A percentile compares a stretch with the other conserved stretches of the same genome.
Evolutionary conservation across 1,284 basidiomycete genomes (phyloP).

Genomic region (Ganoderma meredithae): DNA sequence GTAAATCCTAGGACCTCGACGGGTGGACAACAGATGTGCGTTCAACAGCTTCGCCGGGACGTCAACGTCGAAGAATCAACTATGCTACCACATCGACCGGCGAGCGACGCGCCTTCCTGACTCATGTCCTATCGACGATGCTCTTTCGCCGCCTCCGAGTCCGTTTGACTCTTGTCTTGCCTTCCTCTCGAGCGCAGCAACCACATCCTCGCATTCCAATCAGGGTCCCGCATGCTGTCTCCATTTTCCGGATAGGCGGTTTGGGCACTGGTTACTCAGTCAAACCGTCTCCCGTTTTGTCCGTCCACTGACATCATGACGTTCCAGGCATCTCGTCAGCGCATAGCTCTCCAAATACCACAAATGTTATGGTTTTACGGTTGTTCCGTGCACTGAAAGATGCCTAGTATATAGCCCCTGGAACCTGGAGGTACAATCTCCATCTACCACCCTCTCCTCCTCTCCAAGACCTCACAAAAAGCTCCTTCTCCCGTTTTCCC

Average conservation of each 20-base stretch:
- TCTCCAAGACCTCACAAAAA: neutral
- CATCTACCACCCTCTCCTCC: neutral
- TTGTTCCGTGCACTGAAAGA: conserved; percentile 12
- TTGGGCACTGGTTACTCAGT: conserved; percentile 21
- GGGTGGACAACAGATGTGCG: conserved; percentile 14
- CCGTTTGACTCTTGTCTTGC: conserved; percentile 23
- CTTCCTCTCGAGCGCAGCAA: conserved; percentile 22
- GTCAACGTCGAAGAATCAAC: conserved; percentile 23
- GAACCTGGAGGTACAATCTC: neutral
- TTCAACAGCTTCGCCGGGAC: conserved; percentile 14
- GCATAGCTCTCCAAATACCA: conserved; percentile 25
- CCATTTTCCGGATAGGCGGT: conserved; percentile 28
- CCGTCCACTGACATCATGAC: conserved; percentile 18
- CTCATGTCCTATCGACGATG: conserved; percentile 25
- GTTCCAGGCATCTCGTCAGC: conserved; percentile 20
- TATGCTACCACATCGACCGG: conserved; percentile 22
- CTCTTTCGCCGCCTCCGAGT: conserved; percentile 10
- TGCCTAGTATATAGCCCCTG: conserved; percentile 16
- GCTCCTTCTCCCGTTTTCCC: neutral
- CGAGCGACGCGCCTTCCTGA: conserved; percentile 24
- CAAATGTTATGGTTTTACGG: conserved; percentile 22
- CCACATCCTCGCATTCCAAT: conserved; percentile 29
- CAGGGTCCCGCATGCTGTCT: conserved; percentile 17
- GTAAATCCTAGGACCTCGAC: conserved; percentile 21
- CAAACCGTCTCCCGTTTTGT: conserved; percentile 11